Evolutionary conservation across 139 green algal genomes (phyloP).

Genomic region (Micractinium sp.): DNA sequence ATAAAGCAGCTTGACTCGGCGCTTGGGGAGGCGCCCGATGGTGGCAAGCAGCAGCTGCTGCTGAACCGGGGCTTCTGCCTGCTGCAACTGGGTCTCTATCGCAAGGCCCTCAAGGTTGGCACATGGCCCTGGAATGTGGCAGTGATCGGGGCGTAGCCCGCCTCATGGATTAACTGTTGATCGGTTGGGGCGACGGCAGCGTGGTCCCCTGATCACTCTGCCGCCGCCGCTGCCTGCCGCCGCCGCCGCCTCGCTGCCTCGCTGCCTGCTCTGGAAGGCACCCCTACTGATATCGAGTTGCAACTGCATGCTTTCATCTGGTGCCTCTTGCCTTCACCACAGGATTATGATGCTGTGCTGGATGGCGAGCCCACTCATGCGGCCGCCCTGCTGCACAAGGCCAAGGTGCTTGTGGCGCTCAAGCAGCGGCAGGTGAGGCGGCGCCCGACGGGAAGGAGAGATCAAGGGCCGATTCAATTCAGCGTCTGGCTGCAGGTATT

Average conservation of each 20-base stretch:
- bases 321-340: neutral
- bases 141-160: neutral
- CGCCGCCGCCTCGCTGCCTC: neutral
- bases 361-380: constrained; percentile 30
- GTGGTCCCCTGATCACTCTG: neutral
- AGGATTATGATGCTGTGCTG: constrained; percentile 76
- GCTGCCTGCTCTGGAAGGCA: neutral
- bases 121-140: neutral
- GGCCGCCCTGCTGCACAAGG: constrained; percentile 63
- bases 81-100: constrained; percentile 67
- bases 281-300: neutral
- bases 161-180: neutral
- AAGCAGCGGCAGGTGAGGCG: constrained; percentile 62
- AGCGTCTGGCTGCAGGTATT: too few relatives aligned
- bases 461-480: too few relatives aligned
- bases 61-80: constrained; percentile 72
- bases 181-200: neutral
- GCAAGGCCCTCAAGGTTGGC: constrained; percentile 83
- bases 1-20: constrained; percentile 7
- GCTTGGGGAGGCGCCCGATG: neutral
- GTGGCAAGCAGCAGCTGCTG: constrained; percentile 27
- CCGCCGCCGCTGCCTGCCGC: neutral
- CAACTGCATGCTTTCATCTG: neutral
- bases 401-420: constrained; percentile 66
- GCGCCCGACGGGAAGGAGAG: too few relatives aligned